Percentiles rank a stretch among this genome's conserved stretches.
These are phyloP conservation scores for Claviceps spartinae DNA, from an alignment of 2,329 filamentous ascomycete species.

Conservation along the genomic window DNA sequence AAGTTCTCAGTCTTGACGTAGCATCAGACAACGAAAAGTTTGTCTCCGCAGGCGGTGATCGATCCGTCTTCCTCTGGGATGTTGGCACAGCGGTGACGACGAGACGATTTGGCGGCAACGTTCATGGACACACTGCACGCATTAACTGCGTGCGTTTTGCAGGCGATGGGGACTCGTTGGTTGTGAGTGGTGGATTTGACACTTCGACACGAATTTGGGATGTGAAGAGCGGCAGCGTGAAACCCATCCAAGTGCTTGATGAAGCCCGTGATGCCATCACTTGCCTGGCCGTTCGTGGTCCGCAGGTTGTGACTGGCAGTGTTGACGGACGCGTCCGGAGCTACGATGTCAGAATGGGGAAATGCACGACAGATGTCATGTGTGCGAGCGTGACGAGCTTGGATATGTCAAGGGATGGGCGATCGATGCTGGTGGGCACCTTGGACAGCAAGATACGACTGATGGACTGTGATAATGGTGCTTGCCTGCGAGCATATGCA, in stretches of 20 bases:
- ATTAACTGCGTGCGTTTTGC: slow-evolving; percentile 72
- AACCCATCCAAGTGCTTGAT: slow-evolving; percentile 57
- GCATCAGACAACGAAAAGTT: slow-evolving; percentile 69
- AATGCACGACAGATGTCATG: slow-evolving; percentile 56
- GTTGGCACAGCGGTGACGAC: slow-evolving; percentile 67
- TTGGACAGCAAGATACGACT: slow-evolving; percentile 67
- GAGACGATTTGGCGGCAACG: slow-evolving; percentile 53
- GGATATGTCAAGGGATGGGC: slow-evolving; percentile 54
- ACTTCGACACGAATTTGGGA: slow-evolving; percentile 69
- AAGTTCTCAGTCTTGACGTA: slow-evolving; percentile 71
- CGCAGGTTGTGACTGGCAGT: slow-evolving; percentile 58
- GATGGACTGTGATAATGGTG: slow-evolving; percentile 65
- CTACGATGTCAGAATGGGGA: slow-evolving; percentile 74
- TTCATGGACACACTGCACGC: slow-evolving; percentile 51
- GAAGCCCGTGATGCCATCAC: slow-evolving; percentile 62
- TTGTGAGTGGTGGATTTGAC: slow-evolving; percentile 64
- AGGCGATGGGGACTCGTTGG: slow-evolving; percentile 58
- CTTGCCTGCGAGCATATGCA: slow-evolving; percentile 58
- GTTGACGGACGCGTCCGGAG: slow-evolving; percentile 71
- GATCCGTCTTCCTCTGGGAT: slow-evolving; percentile 88
- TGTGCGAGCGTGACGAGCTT: slow-evolving; percentile 64
- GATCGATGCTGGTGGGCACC: slow-evolving; percentile 58
- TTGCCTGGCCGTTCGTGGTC: slow-evolving; percentile 31
- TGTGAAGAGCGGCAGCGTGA: slow-evolving; percentile 35
- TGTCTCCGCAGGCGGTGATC: slow-evolving; percentile 78